These are phyloP conservation scores for Leishmania gerbilli DNA, from an alignment of 208 protist species.

Conservation along the genomic window DNA sequence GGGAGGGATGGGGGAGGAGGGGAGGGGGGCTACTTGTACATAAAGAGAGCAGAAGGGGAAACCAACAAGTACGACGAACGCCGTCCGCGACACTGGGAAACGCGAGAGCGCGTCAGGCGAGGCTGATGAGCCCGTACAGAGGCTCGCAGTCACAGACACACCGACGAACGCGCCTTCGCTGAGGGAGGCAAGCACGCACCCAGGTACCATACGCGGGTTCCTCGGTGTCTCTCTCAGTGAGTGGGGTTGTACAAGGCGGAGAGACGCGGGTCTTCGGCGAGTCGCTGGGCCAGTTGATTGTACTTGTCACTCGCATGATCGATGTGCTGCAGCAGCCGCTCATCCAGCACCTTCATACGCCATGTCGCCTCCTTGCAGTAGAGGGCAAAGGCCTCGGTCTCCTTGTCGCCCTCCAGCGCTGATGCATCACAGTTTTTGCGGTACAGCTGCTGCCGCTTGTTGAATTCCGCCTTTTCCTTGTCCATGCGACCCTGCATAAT, in stretches of 20 bases:
- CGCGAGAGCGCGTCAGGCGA: neutral
- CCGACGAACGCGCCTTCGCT: neutral
- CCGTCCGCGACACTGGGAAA: neutral
- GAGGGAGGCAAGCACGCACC: neutral
- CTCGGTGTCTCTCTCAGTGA: constrained; percentile 1
- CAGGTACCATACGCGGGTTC: neutral
- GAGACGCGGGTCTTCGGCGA: constrained; percentile 77
- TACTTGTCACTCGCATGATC: constrained; percentile 89
- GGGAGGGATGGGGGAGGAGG: too few relatives aligned
- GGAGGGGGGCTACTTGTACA: neutral
- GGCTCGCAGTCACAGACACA: neutral
- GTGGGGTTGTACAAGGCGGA: constrained; percentile 48
- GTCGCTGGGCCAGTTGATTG: constrained; percentile 69
- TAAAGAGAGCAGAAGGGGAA: neutral
- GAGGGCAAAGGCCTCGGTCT: constrained; percentile 81
- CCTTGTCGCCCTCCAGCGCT: constrained; percentile 64
- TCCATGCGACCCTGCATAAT: constrained; percentile 93
- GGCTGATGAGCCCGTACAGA: neutral
- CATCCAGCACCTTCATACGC: constrained; percentile 91
- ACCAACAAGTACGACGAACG: neutral
- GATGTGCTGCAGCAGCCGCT: constrained; percentile 86
- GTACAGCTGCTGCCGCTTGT: constrained; percentile 66
- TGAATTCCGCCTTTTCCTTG: constrained; percentile 88
- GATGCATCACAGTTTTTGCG: constrained; percentile 72
- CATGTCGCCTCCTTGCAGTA: constrained; percentile 92